These are phyloP conservation scores for Allomyces macrogynus DNA, from an alignment of 192 early-diverging fungal species.

Conservation along the genomic window DNA sequence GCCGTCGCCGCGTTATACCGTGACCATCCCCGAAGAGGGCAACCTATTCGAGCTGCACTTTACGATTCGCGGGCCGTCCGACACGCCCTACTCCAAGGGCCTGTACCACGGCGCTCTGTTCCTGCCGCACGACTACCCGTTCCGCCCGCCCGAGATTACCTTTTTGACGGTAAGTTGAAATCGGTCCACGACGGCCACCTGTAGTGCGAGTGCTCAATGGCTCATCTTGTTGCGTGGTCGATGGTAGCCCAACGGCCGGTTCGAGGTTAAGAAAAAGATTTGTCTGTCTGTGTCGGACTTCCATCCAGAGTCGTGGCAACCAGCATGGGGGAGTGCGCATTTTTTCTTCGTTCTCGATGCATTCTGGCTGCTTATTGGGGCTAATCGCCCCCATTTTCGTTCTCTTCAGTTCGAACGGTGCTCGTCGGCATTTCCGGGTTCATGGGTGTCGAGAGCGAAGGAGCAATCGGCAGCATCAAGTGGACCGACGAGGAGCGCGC, in stretches of 20 bases:
- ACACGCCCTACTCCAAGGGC: slow-evolving; percentile 43
- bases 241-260: slow-evolving; percentile 52
- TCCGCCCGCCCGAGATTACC: slow-evolving; percentile 63
- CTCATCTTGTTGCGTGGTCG: background rate
- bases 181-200: too few relatives aligned
- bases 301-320: slow-evolving; percentile 91
- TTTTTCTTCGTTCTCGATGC: background rate
- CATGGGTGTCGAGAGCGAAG: slow-evolving; percentile 66
- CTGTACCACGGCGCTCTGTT: slow-evolving; percentile 77
- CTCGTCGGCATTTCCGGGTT: slow-evolving; percentile 73
- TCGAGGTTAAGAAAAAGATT: slow-evolving; percentile 82
- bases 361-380: background rate
- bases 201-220: background rate
- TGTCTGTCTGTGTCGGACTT: slow-evolving; percentile 83
- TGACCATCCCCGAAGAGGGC: slow-evolving; percentile 22
- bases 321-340: slow-evolving; percentile 72
- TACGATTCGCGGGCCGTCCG: slow-evolving; percentile 69
- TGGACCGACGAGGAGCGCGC: slow-evolving; percentile 39
- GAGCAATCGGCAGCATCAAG: slow-evolving; percentile 60
- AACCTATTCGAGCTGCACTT: slow-evolving; percentile 98
- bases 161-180: slow-evolving; percentile 49
- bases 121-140: slow-evolving; percentile 89
- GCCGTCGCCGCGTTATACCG: background rate
- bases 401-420: slow-evolving; percentile 49
- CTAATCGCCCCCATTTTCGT: background rate